Conservation (phyloP, 306 rosid species). For the Pachyrhizus erosus region DNA sequence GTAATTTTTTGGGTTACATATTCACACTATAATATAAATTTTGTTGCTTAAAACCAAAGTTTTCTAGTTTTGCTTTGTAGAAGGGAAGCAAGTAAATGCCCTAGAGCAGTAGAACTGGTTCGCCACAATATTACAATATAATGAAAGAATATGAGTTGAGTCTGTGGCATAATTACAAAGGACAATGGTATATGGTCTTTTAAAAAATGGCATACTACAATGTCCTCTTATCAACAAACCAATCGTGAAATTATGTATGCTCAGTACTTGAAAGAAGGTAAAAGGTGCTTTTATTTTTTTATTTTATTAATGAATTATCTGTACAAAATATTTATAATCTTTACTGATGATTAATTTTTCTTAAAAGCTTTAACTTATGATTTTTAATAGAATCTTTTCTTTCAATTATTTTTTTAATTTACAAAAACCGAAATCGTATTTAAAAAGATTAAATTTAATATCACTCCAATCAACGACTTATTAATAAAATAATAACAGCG, state of each 20-base stretch:
- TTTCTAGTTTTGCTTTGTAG: neutral
- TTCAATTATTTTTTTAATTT: too few relatives aligned
- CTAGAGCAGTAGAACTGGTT: neutral
- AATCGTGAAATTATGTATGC: neutral
- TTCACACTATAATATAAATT: neutral
- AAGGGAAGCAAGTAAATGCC: neutral
- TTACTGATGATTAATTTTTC: too few relatives aligned
- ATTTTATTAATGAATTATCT: too few relatives aligned
- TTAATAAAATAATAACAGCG: too few relatives aligned
- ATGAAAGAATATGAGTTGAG: neutral
- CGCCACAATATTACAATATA: neutral
- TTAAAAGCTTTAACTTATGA: too few relatives aligned
- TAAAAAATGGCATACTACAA: neutral
- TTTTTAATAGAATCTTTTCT: too few relatives aligned
- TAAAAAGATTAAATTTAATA: too few relatives aligned
- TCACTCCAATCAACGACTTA: too few relatives aligned
- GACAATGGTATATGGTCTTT: neutral
- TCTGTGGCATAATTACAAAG: neutral
- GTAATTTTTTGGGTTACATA: neutral
- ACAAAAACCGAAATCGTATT: too few relatives aligned
- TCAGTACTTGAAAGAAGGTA: neutral
- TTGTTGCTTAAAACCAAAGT: conserved; percentile 30
- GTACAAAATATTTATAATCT: too few relatives aligned
- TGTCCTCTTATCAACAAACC: neutral
- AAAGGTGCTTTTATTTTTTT: too few relatives aligned